These are phyloP conservation scores for Pezicula carpinea DNA, from an alignment of 2,329 filamentous ascomycete genomes.

Conservation along the genomic window DNA sequence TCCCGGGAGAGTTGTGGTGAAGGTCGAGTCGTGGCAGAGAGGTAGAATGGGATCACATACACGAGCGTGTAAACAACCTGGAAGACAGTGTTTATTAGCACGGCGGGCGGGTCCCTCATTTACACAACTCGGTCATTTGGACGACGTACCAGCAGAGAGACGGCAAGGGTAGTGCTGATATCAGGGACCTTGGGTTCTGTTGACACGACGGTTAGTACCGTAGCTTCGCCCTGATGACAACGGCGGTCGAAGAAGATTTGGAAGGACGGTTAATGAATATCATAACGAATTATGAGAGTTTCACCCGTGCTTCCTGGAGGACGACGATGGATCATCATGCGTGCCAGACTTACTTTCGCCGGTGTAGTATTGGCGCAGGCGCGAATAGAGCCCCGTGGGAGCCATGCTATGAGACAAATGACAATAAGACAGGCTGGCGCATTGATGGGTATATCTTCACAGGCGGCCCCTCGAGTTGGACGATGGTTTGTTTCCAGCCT, in stretches of 20 bases:
- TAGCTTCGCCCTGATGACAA: background rate
- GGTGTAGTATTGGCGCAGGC: slow-evolving; percentile 20
- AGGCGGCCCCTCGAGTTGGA: no score
- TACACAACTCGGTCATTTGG: background rate
- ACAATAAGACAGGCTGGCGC: slow-evolving; percentile 1
- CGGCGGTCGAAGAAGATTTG: background rate
- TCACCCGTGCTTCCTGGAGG: background rate
- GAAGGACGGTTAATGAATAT: background rate
- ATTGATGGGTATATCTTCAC: slow-evolving; percentile 1
- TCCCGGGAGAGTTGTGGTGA: slow-evolving; percentile 77
- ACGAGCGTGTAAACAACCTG: slow-evolving; percentile 77
- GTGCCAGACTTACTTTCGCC: slow-evolving; percentile 17
- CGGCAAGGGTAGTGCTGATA: slow-evolving; percentile 20
- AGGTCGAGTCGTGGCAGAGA: slow-evolving; percentile 73
- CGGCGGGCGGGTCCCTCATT: background rate
- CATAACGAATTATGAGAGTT: background rate
- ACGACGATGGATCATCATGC: background rate
- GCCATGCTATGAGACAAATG: slow-evolving; percentile 18
- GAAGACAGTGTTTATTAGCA: slow-evolving; percentile 1
- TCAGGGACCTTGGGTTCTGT: slow-evolving; percentile 22
- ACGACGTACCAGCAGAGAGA: slow-evolving; percentile 21
- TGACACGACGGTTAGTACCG: slow-evolving; percentile 1
- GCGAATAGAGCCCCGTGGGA: slow-evolving; percentile 18
- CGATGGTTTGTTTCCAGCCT: background rate
- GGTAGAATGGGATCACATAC: slow-evolving; percentile 90